Percentiles rank a stretch among this genome's conserved stretches.
Conservation (phyloP, 2,329 filamentous ascomycete genomes). For the Onygenales sp. region DNA sequence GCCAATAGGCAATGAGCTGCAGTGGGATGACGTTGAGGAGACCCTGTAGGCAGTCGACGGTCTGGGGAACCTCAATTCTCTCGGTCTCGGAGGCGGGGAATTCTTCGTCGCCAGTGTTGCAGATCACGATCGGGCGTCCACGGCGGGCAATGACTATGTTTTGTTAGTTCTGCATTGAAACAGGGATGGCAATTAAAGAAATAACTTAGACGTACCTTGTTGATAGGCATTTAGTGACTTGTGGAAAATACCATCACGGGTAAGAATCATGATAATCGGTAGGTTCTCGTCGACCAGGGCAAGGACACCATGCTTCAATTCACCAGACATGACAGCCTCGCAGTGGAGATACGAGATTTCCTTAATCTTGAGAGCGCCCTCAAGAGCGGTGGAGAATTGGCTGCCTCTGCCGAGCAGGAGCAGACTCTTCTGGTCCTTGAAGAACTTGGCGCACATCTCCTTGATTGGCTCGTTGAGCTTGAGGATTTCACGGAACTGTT, state of each 20-base stretch:
- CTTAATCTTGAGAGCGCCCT: conserved; percentile 98
- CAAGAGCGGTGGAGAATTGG: conserved; percentile 93
- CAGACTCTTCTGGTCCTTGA: conserved; percentile 96
- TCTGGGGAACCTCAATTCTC: conserved; percentile 95
- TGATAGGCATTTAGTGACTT: conserved; percentile 99
- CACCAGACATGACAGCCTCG: conserved; percentile 99
- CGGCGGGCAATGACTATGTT: conserved; percentile 76
- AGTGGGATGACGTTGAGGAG: conserved; percentile 95
- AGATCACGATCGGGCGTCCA: conserved; percentile 97
- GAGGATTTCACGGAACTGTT: conserved; percentile 85
- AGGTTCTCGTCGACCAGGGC: conserved; percentile 96
- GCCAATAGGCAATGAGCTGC: conserved; percentile 98
- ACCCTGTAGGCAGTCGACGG: conserved; percentile 90
- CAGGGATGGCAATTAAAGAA: conserved; percentile 6
- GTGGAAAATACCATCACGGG: conserved; percentile 88
- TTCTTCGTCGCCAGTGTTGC: conserved; percentile 81
- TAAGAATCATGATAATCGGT: conserved; percentile 99
- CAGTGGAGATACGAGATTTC: conserved; percentile 99
- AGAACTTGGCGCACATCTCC: conserved; percentile 78
- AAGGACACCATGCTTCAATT: conserved; percentile 97
- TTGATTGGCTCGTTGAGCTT: conserved; percentile 91
- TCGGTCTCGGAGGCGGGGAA: conserved; percentile 82
- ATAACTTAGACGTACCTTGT: conserved; percentile 54
- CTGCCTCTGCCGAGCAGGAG: conserved; percentile 88
- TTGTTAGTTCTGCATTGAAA: conserved; percentile 17